Base-by-base conservation (phyloP, 352 stramenopile genomes). In the Sclerospora graminicola region DNA sequence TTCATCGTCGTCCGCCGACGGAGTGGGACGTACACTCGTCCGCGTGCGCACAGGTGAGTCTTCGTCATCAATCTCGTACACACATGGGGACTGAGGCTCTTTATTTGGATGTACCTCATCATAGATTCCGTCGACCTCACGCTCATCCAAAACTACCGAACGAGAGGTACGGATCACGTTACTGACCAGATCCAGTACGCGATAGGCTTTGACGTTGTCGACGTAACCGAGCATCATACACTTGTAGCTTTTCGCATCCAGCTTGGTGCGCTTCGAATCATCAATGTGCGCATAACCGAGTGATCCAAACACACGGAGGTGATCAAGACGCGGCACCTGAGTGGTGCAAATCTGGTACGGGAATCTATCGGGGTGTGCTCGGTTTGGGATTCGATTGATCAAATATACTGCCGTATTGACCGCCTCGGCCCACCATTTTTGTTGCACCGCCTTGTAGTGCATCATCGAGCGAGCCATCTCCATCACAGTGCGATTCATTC, bases 281-380 rank as follows among this genome's bases (percentile, higher is more conserved):
- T 57, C 48, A 9, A 66, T 42, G 21, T 61, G 51, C 11, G 41
- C 48, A 13, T 58, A 68, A 1, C 41, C 48, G 1, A 40, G 37
- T 14, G 47, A 63, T 11, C 54, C 54, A 35, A 63, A 64, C 8
- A 70, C 56, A n/a, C 46, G 44, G 5, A 65, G 10, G 14, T 63
- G 33, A 1, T 40, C 36, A 14, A 70, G 8, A 6, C 2, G 8
- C 21, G 10, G 46, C 40, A 6, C 47, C 41, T 10, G 20, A 23
- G 15, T 49, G 47, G 24, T 57, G 55, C 1, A 13, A n/a, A 55
- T 11, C 33, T 71, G 39, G 24, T 45, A 56, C 20, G 60, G 46
- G 10, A 48, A 62, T 26, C 21, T 3, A 26, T 26, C 21, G 21
- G 21, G 21, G 21, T 26, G 21, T 26, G 21, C 21, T 26, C 6